These are phyloP conservation scores for Kregervanrija pseudodelftensis DNA, from an alignment of 805 yeast species.

Conservation along the genomic window DNA sequence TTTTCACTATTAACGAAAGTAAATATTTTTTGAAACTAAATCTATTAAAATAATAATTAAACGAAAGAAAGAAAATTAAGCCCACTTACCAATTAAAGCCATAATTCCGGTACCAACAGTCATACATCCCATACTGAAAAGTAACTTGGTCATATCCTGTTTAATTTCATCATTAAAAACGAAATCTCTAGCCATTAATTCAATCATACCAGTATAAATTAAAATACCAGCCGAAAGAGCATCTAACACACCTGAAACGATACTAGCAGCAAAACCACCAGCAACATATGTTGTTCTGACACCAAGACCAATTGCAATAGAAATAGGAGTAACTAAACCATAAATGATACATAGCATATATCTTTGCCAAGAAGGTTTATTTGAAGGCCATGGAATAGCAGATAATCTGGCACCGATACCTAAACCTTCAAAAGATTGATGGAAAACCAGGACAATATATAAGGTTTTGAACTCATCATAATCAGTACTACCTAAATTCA, in stretches of 20 bases:
- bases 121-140: slow-evolving; percentile 41
- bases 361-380: slow-evolving; percentile 21
- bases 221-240: slow-evolving; percentile 69
- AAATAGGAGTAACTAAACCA: slow-evolving; percentile 58
- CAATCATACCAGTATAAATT: slow-evolving; percentile 67
- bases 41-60: too few relatives aligned
- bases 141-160: slow-evolving; percentile 38
- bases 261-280: slow-evolving; percentile 45
- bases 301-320: slow-evolving; percentile 70
- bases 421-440: slow-evolving; percentile 77
- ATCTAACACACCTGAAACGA: slow-evolving; percentile 65
- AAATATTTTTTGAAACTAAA: too few relatives aligned
- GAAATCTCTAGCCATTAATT: slow-evolving; percentile 69
- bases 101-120: slow-evolving; percentile 58
- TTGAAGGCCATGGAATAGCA: slow-evolving; percentile 35
- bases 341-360: slow-evolving; percentile 46
- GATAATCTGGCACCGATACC: slow-evolving; percentile 75
- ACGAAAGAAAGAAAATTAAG: slow-evolving; percentile 22
- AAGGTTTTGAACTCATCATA: slow-evolving; percentile 56
- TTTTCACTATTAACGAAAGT: too few relatives aligned
- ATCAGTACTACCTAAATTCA: slow-evolving; percentile 66
- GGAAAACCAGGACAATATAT: slow-evolving; percentile 57
- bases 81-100: slow-evolving; percentile 73
- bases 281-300: slow-evolving; percentile 54
- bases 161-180: slow-evolving; percentile 53